A percentile compares a stretch with the other conserved stretches of the same genome.
These are phyloP conservation scores for Vinca major DNA, from an alignment of 305 asterid genomes.

Conservation along the genomic window DNA sequence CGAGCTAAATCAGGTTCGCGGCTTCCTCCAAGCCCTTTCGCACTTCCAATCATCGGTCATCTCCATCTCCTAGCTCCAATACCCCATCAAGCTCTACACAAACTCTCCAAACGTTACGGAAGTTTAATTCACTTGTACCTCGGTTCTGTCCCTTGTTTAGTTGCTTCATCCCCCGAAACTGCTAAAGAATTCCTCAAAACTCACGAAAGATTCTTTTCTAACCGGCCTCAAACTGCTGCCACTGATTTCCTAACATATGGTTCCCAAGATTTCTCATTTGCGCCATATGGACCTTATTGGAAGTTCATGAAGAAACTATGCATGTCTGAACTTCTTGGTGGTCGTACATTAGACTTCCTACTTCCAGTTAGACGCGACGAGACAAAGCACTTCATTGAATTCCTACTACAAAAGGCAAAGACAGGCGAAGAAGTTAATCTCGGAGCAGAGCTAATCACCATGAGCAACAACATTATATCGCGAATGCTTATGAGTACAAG, in stretches of 20 bases:
- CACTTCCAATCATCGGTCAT: constrained; percentile 61
- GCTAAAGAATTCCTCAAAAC: constrained; percentile 58
- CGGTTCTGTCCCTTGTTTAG: constrained; percentile 53
- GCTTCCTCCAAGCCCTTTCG: constrained; percentile 51
- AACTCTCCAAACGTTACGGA: constrained; percentile 42
- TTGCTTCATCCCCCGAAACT: constrained; percentile 54
- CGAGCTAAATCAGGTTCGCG: constrained; percentile 14
- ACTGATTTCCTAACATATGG: constrained; percentile 54
- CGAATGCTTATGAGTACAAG: constrained; percentile 29
- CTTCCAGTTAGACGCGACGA: constrained; percentile 47
- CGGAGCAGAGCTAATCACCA: constrained; percentile 46
- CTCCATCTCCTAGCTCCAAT: constrained; percentile 65
- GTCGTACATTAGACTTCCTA: constrained; percentile 42
- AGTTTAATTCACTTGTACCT: constrained; percentile 44
- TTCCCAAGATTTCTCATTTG: constrained; percentile 58
- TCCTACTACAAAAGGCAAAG: constrained; percentile 22
- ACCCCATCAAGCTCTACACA: constrained; percentile 69
- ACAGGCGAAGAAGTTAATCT: constrained; percentile 33
- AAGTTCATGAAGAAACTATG: constrained; percentile 73
- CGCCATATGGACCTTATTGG: constrained; percentile 64
- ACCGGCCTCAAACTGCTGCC: constrained; percentile 40
- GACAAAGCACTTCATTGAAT: constrained; percentile 19
- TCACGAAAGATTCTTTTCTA: constrained; percentile 36
- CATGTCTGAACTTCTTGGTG: constrained; percentile 66
- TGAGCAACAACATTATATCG: constrained; percentile 30